These are phyloP conservation scores for Bromus sterilis DNA, from an alignment of 176 grass and related monocot genomes.

Conservation along the genomic window DNA sequence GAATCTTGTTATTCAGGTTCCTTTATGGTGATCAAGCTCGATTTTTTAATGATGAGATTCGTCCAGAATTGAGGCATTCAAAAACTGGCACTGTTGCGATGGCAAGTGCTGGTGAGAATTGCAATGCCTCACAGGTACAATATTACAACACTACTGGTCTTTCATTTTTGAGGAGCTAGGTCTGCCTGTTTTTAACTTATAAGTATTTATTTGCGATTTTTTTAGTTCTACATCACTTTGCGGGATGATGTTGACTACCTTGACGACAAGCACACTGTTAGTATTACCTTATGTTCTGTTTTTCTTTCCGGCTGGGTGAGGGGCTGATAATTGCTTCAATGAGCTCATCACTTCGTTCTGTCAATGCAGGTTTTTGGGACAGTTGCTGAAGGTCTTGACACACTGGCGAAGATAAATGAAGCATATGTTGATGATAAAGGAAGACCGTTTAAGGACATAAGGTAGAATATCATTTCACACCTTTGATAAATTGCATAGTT, in stretches of 20 bases:
- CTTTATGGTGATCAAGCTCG: constrained; percentile 93
- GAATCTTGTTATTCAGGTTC: constrained; percentile 45
- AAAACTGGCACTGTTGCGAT: constrained; percentile 88
- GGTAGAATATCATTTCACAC: constrained; percentile 26
- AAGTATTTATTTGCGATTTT: neutral
- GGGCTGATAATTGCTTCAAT: neutral
- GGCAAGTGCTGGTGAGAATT: constrained; percentile 88
- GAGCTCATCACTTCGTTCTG: neutral
- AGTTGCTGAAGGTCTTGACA: constrained; percentile 85
- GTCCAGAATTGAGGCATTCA: constrained; percentile 71
- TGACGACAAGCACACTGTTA: constrained; percentile 92
- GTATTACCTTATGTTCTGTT: constrained; percentile 6
- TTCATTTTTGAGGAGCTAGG: neutral
- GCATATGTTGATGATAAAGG: constrained; percentile 79
- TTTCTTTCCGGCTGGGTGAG: neutral
- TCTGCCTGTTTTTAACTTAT: neutral
- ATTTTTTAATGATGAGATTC: constrained; percentile 83
- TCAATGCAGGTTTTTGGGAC: constrained; percentile 72
- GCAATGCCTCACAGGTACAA: constrained; percentile 88
- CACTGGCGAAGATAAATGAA: constrained; percentile 93
- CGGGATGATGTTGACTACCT: constrained; percentile 92
- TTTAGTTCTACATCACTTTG: constrained; percentile 91
- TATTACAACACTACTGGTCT: neutral
- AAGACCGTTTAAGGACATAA: constrained; percentile 95
- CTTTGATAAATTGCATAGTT: constrained; percentile 10